Percentiles rank a stretch among this genome's conserved stretches.
Conservation (phyloP, 345 rosid genomes). For the Pseudoturritis turrita region DNA sequence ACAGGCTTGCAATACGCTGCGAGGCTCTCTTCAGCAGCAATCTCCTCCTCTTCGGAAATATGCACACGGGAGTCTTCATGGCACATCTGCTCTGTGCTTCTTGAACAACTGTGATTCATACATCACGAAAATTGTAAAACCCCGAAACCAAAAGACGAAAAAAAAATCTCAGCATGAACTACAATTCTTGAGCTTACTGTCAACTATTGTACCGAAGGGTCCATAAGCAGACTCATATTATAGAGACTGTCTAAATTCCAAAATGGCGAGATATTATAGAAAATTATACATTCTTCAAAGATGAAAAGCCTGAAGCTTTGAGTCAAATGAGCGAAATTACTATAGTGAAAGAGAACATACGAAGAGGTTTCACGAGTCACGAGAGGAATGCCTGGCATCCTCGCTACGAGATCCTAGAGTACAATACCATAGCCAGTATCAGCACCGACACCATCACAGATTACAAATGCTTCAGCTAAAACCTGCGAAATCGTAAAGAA, state of each 20-base stretch:
- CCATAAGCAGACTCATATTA: not conserved
- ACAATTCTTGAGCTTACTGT: not conserved
- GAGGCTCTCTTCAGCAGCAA: slow-evolving; percentile 87
- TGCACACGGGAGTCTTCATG: slow-evolving; percentile 72
- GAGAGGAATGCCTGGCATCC: slow-evolving; percentile 95
- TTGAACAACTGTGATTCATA: slow-evolving; percentile 48
- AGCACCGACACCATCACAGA: slow-evolving; percentile 16
- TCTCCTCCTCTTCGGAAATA: slow-evolving; percentile 83
- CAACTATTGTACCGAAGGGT: not conserved
- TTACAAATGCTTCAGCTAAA: not conserved
- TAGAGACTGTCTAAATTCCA: not conserved
- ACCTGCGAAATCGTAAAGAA: not conserved
- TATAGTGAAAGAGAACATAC: slow-evolving; percentile 37
- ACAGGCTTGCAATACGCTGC: slow-evolving; percentile 92
- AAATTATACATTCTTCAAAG: not conserved
- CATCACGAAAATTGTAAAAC: not conserved
- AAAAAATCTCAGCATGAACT: not conserved
- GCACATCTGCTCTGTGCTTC: slow-evolving; percentile 93
- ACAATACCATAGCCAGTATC: slow-evolving; percentile 36
- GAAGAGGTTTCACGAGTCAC: slow-evolving; percentile 73
- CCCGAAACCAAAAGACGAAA: not conserved
- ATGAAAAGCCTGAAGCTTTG: not conserved
- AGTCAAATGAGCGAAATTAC: not conserved
- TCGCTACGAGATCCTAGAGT: slow-evolving; percentile 32
- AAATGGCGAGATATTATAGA: not conserved